Conservation (phyloP, 495 filamentous ascomycete species). For the Thermochaetoides thermophila region DNA sequence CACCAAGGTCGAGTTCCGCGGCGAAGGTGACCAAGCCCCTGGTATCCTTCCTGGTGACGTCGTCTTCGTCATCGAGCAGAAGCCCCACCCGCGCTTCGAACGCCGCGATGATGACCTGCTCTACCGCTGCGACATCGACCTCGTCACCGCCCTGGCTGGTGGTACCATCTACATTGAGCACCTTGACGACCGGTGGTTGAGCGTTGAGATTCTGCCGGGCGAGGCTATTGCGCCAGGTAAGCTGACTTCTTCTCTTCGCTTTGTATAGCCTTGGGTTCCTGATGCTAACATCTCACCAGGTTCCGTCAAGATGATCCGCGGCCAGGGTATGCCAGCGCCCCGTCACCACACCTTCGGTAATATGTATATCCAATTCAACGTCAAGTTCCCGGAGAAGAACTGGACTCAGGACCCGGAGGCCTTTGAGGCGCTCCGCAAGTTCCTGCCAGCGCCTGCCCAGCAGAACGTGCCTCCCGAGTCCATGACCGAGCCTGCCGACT, state of each 20-base stretch:
- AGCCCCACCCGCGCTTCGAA: slow-evolving; percentile 88
- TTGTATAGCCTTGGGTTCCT: not conserved
- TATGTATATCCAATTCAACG: slow-evolving; percentile 92
- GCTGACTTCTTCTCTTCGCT: slow-evolving; percentile 15
- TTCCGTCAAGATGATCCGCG: slow-evolving; percentile 82
- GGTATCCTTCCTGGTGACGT: slow-evolving; percentile 88
- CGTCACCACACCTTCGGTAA: slow-evolving; percentile 94
- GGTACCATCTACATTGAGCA: slow-evolving; percentile 86
- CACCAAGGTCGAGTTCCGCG: slow-evolving; percentile 88
- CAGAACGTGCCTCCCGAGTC: slow-evolving; percentile 51
- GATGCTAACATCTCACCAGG: slow-evolving; percentile 32
- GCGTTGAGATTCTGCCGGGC: slow-evolving; percentile 75
- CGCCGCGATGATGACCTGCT: slow-evolving; percentile 93
- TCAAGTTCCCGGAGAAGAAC: slow-evolving; percentile 77
- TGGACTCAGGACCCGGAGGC: slow-evolving; percentile 40
- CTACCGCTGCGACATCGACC: slow-evolving; percentile 89
- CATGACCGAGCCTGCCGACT: slow-evolving; percentile 70
- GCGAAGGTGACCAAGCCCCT: slow-evolving; percentile 93
- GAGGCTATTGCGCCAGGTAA: slow-evolving; percentile 89
- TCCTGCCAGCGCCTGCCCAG: slow-evolving; percentile 58
- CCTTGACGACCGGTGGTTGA: slow-evolving; percentile 92
- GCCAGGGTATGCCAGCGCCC: slow-evolving; percentile 95
- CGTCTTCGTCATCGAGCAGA: slow-evolving; percentile 95
- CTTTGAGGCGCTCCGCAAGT: slow-evolving; percentile 56
- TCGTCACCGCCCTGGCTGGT: slow-evolving; percentile 87